Evolutionary conservation across 495 filamentous ascomycete genomes (phyloP).

Genomic region (Penicillium verhagenii): DNA sequence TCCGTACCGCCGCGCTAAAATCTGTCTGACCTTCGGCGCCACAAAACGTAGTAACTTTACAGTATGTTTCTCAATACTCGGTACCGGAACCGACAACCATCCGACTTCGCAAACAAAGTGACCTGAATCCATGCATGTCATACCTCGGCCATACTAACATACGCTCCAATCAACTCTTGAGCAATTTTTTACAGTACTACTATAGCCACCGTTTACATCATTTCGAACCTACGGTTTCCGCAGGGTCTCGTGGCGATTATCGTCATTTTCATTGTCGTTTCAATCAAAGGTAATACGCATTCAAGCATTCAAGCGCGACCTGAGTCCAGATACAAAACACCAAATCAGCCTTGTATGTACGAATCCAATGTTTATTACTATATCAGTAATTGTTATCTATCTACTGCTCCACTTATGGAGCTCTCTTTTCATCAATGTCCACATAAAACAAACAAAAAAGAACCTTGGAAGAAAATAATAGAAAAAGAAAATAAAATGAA

Average conservation of each 20-base stretch:
- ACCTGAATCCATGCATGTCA: constrained; percentile 27
- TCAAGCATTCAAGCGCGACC: neutral
- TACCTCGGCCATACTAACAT: constrained; percentile 14
- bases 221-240: neutral
- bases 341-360: no score
- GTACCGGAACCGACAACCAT: constrained; percentile 9
- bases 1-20: constrained; percentile 10
- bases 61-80: neutral
- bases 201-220: neutral
- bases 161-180: neutral
- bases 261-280: no score
- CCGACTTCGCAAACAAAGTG: constrained; percentile 8
- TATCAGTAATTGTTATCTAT: no score
- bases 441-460: neutral
- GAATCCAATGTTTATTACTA: no score
- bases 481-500: neutral
- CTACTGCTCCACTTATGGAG: no score
- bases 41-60: neutral
- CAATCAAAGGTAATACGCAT: no score
- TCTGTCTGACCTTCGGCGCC: constrained; percentile 9
- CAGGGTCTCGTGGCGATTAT: neutral
- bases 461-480: neutral
- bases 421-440: neutral
- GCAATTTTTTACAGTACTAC: no score
- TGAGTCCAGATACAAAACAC: neutral